phyloP scores from a whole-genome alignment of 257 asterid species.

The Lantana camara region DNA sequence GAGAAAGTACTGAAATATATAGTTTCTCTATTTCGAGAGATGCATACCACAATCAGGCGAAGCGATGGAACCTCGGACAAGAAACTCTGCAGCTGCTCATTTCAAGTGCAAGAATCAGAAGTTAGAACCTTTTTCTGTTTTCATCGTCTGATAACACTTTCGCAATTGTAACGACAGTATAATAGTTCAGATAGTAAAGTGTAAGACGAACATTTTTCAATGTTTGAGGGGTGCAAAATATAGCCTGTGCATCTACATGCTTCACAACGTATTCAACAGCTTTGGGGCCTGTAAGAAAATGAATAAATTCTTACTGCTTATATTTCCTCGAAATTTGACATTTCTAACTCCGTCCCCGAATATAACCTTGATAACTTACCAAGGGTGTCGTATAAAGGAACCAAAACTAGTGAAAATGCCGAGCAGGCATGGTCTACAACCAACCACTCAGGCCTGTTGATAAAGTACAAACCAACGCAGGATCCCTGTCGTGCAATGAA shows the following conservation, averaged over 20 bases:
- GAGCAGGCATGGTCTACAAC: slow-evolving; percentile 79
- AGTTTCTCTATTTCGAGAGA: background rate
- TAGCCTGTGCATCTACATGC: slow-evolving; percentile 60
- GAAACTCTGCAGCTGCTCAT: slow-evolving; percentile 68
- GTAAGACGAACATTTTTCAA: slow-evolving; percentile 45
- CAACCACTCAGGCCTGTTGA: slow-evolving; percentile 75
- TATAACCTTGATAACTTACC: slow-evolving; percentile 53
- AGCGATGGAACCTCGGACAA: slow-evolving; percentile 69
- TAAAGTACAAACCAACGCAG: slow-evolving; percentile 60
- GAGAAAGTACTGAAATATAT: background rate
- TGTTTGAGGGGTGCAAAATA: slow-evolving; percentile 60
- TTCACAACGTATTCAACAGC: slow-evolving; percentile 68
- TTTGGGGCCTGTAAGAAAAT: slow-evolving; percentile 56
- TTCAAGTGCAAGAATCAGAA: background rate
- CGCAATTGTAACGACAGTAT: background rate
- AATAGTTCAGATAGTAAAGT: too few species aligned
- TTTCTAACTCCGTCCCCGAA: background rate
- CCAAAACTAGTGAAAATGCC: slow-evolving; percentile 61
- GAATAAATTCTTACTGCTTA: background rate
- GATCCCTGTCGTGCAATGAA: slow-evolving; percentile 48
- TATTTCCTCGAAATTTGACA: background rate
- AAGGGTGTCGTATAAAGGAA: slow-evolving; percentile 77
- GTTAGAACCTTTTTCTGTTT: background rate
- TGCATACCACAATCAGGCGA: slow-evolving; percentile 70
- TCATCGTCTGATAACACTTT: too few species aligned